phyloP scores from a whole-genome alignment of 129 eudicot species.

The Artemisia argyi region DNA sequence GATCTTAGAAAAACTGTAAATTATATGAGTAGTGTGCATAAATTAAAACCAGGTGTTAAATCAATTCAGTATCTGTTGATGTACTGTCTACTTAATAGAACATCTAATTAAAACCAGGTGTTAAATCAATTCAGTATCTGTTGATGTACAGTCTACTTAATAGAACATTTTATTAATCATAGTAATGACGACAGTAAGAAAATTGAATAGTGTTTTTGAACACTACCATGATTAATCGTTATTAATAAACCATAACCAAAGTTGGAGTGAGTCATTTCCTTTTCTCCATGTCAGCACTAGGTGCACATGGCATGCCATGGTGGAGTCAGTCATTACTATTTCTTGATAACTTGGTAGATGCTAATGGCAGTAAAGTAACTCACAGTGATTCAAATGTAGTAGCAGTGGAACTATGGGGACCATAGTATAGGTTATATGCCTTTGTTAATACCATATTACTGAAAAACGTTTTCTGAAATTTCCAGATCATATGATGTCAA shows the following conservation, averaged over 20 bases:
- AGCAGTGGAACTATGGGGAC: not conserved
- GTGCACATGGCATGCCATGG: not conserved
- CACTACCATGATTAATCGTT: not conserved
- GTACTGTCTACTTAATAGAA: not conserved
- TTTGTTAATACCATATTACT: not conserved
- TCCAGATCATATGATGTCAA: slow-evolving; percentile 1
- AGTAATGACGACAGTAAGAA: too few species aligned
- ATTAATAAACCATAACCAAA: not conserved
- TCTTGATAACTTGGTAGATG: not conserved
- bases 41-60: not conserved
- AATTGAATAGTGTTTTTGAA: too few species aligned
- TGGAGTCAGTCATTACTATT: not conserved
- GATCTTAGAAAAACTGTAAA: not conserved
- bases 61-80: not conserved
- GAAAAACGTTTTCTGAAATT: not conserved
- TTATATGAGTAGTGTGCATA: not conserved
- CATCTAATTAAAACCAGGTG: not conserved
- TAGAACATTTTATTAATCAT: not conserved
- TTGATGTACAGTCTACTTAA: not conserved
- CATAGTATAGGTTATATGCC: not conserved
- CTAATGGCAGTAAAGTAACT: not conserved
- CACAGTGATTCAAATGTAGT: not conserved
- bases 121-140: not conserved
- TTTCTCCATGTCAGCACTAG: not conserved
- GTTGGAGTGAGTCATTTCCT: not conserved